Base-by-base conservation (phyloP, 306 rosid species). In the Fragaria iinumae region DNA sequence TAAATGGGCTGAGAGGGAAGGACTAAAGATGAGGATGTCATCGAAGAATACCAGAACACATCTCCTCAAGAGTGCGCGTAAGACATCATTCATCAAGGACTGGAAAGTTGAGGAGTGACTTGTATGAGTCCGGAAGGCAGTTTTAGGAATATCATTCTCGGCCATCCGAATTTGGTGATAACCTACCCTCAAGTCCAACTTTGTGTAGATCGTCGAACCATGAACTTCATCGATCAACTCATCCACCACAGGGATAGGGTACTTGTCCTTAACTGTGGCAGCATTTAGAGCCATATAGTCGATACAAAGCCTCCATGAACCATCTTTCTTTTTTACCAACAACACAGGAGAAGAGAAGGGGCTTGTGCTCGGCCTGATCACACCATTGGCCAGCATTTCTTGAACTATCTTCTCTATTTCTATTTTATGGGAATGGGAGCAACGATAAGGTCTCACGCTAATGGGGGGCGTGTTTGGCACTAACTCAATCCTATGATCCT, bases 1-100 rank as follows among this genome's bases (percentile, higher is more conserved):
- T n/a, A n/a, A n/a, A n/a, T n/a, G n/a, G n/a, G n/a, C 1, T 59
- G 9, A 4, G 9, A 4, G 6, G 2, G 6, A 3, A 0, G n/a
- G 52, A 12, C n/a, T 53, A 2, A 18, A 53, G 0, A 53, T 6
- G 0, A 53, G 59, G 10, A 53, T 53, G 25, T 53, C 59, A 1
- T 53, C 59, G 2, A 53, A 53, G 59, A 27, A 27, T 27, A 27
- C 29, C 29, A 27, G 29, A 27, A 27, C 29, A 27, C 29, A 27
- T 27, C 29, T 27, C 29, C 29, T 27, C 29, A 27, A 27, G 1
- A 27, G 29, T 27, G 29, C 0, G 1, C 29, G 1, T 27, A 27
- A 27, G 29, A 27, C 29, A 0, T 52, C n/a, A 4, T 52, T 52
- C 57, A 52, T 52, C 9, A 4, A 0, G 2, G 57, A 17, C 1